A percentile compares a stretch with the other conserved stretches of the same genome.
phyloP scores from a whole-genome alignment of 2,329 filamentous ascomycete species.

The Xylaria sp. region DNA sequence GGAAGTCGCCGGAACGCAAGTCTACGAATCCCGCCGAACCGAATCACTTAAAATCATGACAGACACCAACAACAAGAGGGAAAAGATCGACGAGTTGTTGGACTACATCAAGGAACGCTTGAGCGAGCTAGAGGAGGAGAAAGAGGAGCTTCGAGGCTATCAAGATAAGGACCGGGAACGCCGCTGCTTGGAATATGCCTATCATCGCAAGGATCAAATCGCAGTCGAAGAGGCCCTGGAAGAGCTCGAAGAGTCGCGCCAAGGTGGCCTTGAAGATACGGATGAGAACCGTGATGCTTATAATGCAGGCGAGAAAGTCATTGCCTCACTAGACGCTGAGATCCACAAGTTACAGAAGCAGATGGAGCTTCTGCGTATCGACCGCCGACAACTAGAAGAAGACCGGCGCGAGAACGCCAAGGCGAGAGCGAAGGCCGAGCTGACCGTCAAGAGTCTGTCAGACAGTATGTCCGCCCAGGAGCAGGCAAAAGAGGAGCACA shows the following conservation, averaged over 20 bases:
- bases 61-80: conserved; percentile 93
- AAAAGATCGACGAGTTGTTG: conserved; percentile 93
- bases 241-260: conserved; percentile 82
- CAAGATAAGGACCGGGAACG: conserved; percentile 95
- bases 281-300: conserved; percentile 84
- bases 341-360: conserved; percentile 84
- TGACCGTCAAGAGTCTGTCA: conserved; percentile 83
- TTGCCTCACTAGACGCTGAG: conserved; percentile 79
- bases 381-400: conserved; percentile 87
- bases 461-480: conserved; percentile 85
- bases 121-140: conserved; percentile 92
- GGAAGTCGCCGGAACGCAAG: conserved; percentile 97
- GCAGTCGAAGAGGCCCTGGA: conserved; percentile 82
- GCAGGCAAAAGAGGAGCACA: conserved; percentile 76
- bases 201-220: conserved; percentile 88
- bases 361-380: conserved; percentile 84
- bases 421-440: conserved; percentile 83
- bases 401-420: conserved; percentile 87
- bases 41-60: conserved; percentile 97
- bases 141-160: conserved; percentile 92
- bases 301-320: conserved; percentile 80
- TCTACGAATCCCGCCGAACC: conserved; percentile 90
- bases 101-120: conserved; percentile 92
- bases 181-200: conserved; percentile 92
- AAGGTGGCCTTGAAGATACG: conserved; percentile 84